A percentile compares a stretch with the other conserved stretches of the same genome.
Evolutionary conservation across 352 stramenopile species (phyloP).

Genomic region (Phytophthora multivora): DNA sequence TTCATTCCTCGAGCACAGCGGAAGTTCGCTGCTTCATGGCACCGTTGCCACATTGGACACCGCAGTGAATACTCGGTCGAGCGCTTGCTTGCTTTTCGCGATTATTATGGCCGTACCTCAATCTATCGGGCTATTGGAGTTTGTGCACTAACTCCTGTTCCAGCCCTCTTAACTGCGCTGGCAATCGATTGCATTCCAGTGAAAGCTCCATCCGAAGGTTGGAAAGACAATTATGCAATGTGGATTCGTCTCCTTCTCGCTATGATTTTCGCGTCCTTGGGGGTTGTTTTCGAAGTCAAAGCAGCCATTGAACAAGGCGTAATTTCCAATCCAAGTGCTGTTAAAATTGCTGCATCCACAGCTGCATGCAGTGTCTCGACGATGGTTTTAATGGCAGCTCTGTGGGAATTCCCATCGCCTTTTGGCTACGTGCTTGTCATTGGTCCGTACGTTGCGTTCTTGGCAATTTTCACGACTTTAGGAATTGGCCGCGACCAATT

Average conservation of each 20-base stretch:
- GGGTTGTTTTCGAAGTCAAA: slow-evolving; percentile 2
- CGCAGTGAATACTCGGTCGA: slow-evolving; percentile 15
- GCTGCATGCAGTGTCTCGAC: neutral
- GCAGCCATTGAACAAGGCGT: slow-evolving; percentile 3
- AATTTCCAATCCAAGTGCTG: slow-evolving; percentile 1
- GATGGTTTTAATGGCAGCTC: slow-evolving; percentile 1
- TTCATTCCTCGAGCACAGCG: neutral
- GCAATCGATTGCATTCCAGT: slow-evolving; percentile 10
- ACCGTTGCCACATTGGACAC: slow-evolving; percentile 6
- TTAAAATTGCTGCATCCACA: slow-evolving; percentile 5
- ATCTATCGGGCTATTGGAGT: neutral
- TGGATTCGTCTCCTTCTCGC: slow-evolving; percentile 18
- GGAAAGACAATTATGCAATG: slow-evolving; percentile 8
- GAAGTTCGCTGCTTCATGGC: neutral
- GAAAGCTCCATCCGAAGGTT: slow-evolving; percentile 7
- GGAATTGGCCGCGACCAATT: slow-evolving; percentile 1
- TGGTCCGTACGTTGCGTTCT: slow-evolving; percentile 1
- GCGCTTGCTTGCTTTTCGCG: slow-evolving; percentile 10
- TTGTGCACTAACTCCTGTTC: slow-evolving; percentile 11
- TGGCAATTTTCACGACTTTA: neutral
- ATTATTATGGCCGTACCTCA: slow-evolving; percentile 2
- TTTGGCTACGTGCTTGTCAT: slow-evolving; percentile 16
- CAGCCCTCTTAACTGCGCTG: slow-evolving; percentile 4
- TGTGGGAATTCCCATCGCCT: slow-evolving; percentile 27
- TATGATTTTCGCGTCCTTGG: slow-evolving; percentile 1